Evolutionary conservation across 2,329 filamentous ascomycete species (phyloP).

Genomic region (Gaeumannomyces tritici): DNA sequence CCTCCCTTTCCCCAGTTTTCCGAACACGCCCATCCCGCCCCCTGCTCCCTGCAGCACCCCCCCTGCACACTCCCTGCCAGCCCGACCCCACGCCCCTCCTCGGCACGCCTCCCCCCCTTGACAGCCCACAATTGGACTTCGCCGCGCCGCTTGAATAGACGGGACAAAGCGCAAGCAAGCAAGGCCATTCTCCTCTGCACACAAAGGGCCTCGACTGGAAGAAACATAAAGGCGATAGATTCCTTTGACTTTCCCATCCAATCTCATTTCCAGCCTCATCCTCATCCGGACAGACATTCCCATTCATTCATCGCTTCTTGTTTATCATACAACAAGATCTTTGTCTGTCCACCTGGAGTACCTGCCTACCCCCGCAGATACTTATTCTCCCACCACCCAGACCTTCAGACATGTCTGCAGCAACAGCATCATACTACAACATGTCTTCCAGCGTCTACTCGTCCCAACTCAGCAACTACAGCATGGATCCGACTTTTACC

Average conservation of each 20-base stretch:
- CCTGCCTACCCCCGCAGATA: neutral
- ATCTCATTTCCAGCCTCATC: neutral
- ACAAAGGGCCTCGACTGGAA: neutral
- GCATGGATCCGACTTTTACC: slow-evolving; percentile 34
- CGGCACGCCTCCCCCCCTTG: slow-evolving; percentile 2
- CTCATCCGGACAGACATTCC: neutral
- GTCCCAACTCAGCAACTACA: slow-evolving; percentile 14
- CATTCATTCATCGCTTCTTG: slow-evolving; percentile 5
- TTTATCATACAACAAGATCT: neutral
- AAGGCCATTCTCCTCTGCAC: neutral
- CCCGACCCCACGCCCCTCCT: slow-evolving; percentile 7
- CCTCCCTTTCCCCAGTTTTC: neutral
- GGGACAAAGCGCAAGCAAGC: slow-evolving; percentile 1
- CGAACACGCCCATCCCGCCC: neutral
- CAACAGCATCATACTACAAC: neutral
- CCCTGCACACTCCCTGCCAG: neutral
- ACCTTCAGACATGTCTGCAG: neutral
- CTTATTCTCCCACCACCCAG: neutral
- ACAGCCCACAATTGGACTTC: slow-evolving; percentile 16
- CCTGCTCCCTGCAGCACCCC: neutral
- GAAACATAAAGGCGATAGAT: neutral
- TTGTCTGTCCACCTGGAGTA: neutral
- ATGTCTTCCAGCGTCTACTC: slow-evolving; percentile 8
- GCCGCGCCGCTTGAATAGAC: slow-evolving; percentile 18
- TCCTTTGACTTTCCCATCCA: neutral